A percentile compares a stretch with the other conserved stretches of the same genome.
phyloP scores from a whole-genome alignment of 1,139 yeast species.

The Arxiozyma heterogenica region DNA sequence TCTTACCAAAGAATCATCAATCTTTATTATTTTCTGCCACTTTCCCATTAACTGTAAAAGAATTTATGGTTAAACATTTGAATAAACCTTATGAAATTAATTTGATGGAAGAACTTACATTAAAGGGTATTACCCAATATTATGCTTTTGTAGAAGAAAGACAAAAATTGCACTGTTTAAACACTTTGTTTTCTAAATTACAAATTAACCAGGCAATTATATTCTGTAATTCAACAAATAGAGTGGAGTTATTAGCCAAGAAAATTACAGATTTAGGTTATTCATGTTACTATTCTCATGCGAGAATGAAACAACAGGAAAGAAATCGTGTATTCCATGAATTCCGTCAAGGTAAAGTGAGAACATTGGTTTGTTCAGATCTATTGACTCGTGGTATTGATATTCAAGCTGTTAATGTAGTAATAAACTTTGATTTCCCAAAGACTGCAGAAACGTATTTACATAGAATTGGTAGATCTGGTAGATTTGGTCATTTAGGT shows the following conservation, averaged over 20 bases:
- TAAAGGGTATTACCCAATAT: constrained; percentile 92
- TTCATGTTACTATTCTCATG: constrained; percentile 95
- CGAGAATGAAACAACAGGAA: constrained; percentile 94
- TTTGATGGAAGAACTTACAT: constrained; percentile 92
- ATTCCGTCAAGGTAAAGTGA: constrained; percentile 95
- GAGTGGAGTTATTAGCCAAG: constrained; percentile 91
- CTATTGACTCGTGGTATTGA: constrained; percentile 97
- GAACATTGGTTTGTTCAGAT: constrained; percentile 95
- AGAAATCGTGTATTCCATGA: constrained; percentile 98
- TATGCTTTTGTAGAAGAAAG: constrained; percentile 96
- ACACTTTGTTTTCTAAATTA: constrained; percentile 85
- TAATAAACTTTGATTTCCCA: constrained; percentile 96
- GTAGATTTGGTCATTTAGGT: constrained; percentile 97
- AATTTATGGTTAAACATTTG: constrained; percentile 86
- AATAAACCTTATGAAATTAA: constrained; percentile 91
- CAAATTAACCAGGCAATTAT: constrained; percentile 95
- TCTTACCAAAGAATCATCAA: constrained; percentile 76
- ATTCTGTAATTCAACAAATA: constrained; percentile 90
- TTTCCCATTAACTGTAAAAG: constrained; percentile 87
- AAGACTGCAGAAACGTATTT: constrained; percentile 95
- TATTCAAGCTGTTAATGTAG: constrained; percentile 97
- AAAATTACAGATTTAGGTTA: constrained; percentile 94
- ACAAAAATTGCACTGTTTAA: constrained; percentile 90
- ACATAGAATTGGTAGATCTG: constrained; percentile 98
- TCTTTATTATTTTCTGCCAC: constrained; percentile 89